Percentiles rank a stretch among this genome's conserved stretches.
Conservation (phyloP, 2,329 filamentous ascomycete genomes). For the Neofusicoccum laricinum region DNA sequence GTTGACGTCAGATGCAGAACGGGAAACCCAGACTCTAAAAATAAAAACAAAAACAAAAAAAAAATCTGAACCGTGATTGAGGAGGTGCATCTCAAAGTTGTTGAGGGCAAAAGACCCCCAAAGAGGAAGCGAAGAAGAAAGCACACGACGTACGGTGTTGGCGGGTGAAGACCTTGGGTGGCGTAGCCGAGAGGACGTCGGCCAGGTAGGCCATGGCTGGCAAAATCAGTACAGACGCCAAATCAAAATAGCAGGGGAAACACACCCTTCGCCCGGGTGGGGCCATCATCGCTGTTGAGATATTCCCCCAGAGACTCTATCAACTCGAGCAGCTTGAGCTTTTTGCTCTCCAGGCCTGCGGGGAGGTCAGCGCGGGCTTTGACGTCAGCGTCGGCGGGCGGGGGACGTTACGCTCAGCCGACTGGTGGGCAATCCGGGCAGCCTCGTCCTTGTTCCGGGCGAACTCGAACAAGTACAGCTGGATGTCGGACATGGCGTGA, state of each 20-base stretch:
- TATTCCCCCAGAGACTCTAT: constrained; percentile 65
- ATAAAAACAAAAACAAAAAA: not conserved
- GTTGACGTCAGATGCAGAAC: constrained; percentile 22
- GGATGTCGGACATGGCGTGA: constrained; percentile 48
- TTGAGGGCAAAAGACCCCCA: not conserved
- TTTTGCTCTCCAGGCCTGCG: constrained; percentile 57
- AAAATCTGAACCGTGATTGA: not conserved
- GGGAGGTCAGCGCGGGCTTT: constrained; percentile 16
- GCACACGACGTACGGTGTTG: constrained; percentile 50
- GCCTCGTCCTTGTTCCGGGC: constrained; percentile 49
- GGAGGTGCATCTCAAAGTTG: not conserved
- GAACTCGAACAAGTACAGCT: constrained; percentile 51
- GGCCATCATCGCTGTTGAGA: constrained; percentile 63
- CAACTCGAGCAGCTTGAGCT: constrained; percentile 60
- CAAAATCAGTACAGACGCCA: constrained; percentile 25
- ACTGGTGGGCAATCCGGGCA: constrained; percentile 40
- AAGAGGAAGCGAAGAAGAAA: not conserved
- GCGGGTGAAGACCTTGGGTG: constrained; percentile 55
- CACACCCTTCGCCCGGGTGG: constrained; percentile 57
- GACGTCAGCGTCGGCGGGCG: constrained; percentile 16
- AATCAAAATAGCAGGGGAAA: constrained; percentile 32
- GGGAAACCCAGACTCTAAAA: not conserved
- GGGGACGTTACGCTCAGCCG: constrained; percentile 36
- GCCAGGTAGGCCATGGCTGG: constrained; percentile 50
- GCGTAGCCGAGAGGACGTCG: constrained; percentile 49